Percentiles rank a stretch among this genome's conserved stretches.
Conservation (phyloP, 495 filamentous ascomycete genomes). For the Tuber melanosporum region DNA sequence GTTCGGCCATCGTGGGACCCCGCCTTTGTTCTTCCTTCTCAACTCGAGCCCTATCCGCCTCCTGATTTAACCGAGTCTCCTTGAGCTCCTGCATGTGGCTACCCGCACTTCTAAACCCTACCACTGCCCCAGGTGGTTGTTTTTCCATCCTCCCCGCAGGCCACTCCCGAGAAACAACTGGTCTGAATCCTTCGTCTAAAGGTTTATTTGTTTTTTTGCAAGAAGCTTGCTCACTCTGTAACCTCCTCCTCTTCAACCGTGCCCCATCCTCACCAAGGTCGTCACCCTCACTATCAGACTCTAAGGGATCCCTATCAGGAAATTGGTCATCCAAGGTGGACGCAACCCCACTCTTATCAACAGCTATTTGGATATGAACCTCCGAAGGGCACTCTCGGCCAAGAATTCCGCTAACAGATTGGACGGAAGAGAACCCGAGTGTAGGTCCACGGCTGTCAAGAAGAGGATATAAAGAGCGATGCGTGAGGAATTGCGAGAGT, state of each 20-base stretch:
- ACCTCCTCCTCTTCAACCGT: conserved; percentile 44
- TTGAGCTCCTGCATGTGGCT: conserved; percentile 37
- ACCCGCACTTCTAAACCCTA: conserved; percentile 33
- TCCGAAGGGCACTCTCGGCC: conserved; percentile 51
- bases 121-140: conserved; percentile 11
- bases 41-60: conserved; percentile 23
- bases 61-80: conserved; percentile 38
- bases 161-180: conserved; percentile 39
- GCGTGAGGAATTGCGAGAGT: conserved; percentile 58
- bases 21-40: conserved; percentile 37
- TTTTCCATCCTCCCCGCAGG: conserved; percentile 31
- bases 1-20: conserved; percentile 26
- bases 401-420: conserved; percentile 59
- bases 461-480: conserved; percentile 46
- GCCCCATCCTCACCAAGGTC: conserved; percentile 33
- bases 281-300: conserved; percentile 41
- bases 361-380: conserved; percentile 48
- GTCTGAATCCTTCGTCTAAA: conserved; percentile 37
- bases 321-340: conserved; percentile 59
- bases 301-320: conserved; percentile 52
- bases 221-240: conserved; percentile 33
- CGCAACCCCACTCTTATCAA: conserved; percentile 44
- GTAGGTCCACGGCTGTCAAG: conserved; percentile 56
- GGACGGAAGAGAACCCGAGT: conserved; percentile 51
- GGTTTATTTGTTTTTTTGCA: conserved; percentile 26